Evolutionary conservation across 495 filamentous ascomycete genomes (phyloP).

Genomic region (Podospora sp.): DNA sequence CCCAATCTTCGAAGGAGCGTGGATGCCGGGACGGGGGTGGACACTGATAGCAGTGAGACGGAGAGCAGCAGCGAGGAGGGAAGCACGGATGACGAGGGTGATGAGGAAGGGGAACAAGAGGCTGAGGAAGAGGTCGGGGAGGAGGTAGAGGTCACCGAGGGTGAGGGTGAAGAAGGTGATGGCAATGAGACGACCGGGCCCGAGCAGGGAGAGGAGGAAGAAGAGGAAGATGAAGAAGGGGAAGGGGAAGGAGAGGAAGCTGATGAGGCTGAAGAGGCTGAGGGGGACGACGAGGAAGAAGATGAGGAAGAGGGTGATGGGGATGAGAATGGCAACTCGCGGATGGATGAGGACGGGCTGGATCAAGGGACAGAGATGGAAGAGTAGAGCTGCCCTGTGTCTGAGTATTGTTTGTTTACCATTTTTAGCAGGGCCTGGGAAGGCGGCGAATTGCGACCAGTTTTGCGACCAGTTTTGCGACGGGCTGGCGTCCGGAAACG

Average conservation of each 20-base stretch:
- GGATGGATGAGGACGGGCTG: constrained; percentile 18
- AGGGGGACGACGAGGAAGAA: constrained; percentile 25
- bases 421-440: neutral
- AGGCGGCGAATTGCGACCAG: no score
- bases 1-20: constrained; percentile 46
- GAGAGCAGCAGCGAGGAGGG: constrained; percentile 20
- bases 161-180: constrained; percentile 25
- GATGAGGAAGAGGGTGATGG: neutral
- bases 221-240: constrained; percentile 31
- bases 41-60: constrained; percentile 18
- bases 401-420: neutral
- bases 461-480: neutral
- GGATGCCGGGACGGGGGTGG: constrained; percentile 25
- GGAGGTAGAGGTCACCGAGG: constrained; percentile 29
- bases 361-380: constrained; percentile 17
- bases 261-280: constrained; percentile 21
- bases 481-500: neutral
- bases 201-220: constrained; percentile 27
- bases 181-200: no score
- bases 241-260: constrained; percentile 23
- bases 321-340: neutral
- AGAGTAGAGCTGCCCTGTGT: neutral
- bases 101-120: constrained; percentile 34
- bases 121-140: constrained; percentile 37
- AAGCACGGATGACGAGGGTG: constrained; percentile 26